Percentiles rank a stretch among this genome's conserved stretches.
Conservation (phyloP, 108 stramenopile genomes). For the Parmales sp. region DNA sequence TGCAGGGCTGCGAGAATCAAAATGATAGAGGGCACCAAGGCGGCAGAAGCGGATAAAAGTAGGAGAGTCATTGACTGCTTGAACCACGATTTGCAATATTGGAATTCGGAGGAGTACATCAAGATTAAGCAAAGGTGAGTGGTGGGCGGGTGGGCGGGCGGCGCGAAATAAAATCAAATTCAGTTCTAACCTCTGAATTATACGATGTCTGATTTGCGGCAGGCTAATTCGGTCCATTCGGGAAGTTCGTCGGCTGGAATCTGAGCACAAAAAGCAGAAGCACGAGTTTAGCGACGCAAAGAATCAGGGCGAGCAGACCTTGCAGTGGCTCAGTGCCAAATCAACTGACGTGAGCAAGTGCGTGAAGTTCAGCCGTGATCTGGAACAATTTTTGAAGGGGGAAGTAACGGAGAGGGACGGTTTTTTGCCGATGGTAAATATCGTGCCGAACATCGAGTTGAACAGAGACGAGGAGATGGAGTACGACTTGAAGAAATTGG, state of each 20-base stretch:
- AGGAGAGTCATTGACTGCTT: neutral
- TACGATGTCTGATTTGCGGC: too few species aligned
- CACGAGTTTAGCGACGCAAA: neutral
- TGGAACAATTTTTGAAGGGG: neutral
- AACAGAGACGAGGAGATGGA: neutral
- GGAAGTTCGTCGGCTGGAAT: neutral
- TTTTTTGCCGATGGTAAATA: neutral
- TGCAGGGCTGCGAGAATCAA: neutral
- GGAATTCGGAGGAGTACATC: neutral
- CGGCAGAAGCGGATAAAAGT: neutral
- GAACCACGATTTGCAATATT: neutral
- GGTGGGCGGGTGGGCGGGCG: too few species aligned
- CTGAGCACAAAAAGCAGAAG: neutral
- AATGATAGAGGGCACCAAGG: neutral
- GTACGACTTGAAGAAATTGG: neutral
- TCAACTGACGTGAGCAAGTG: neutral
- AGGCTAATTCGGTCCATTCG: neutral
- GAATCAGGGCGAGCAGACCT: neutral
- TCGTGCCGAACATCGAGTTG: neutral
- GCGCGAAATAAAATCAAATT: too few species aligned
- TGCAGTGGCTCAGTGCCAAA: slow-evolving; percentile 5
- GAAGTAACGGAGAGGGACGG: neutral
- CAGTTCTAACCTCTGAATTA: too few species aligned
- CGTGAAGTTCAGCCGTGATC: neutral
- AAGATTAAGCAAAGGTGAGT: neutral